A percentile compares a stretch with the other conserved stretches of the same genome.
Evolutionary conservation across 176 grass and related monocot genomes (phyloP).

Genomic region (Hordeum vulgare): DNA sequence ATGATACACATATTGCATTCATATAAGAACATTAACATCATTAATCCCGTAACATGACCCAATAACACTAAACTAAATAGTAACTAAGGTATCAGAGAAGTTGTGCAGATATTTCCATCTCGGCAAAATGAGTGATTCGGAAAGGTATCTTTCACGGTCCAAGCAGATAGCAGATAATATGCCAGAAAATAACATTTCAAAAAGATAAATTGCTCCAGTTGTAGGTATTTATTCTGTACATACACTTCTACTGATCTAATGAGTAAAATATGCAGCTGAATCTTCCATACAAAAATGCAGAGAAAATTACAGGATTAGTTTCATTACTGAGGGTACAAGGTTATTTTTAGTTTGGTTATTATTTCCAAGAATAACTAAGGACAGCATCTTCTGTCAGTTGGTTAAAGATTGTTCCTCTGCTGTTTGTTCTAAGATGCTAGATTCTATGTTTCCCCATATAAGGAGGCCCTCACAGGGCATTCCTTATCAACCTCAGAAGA

Average conservation of each 20-base stretch:
- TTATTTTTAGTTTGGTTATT: not conserved
- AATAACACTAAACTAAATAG: not conserved
- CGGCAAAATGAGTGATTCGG: not conserved
- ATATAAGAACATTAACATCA: slow-evolving; percentile 4
- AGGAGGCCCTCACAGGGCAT: slow-evolving; percentile 38
- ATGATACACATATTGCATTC: slow-evolving; percentile 7
- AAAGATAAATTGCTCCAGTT: slow-evolving; percentile 20
- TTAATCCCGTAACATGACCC: not conserved
- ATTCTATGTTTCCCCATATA: slow-evolving; percentile 89
- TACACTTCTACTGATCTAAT: slow-evolving; percentile 14
- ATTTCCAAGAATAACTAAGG: slow-evolving; percentile 32
- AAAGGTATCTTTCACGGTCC: slow-evolving; percentile 21
- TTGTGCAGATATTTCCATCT: not conserved
- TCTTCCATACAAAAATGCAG: not conserved
- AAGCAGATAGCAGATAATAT: slow-evolving; percentile 34
- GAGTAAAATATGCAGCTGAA: not conserved
- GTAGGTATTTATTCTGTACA: slow-evolving; percentile 15
- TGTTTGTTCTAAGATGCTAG: slow-evolving; percentile 59
- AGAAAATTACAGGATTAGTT: not conserved
- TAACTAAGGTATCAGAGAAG: slow-evolving; percentile 17
- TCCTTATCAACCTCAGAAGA: slow-evolving; percentile 73
- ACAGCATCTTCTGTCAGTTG: slow-evolving; percentile 43
- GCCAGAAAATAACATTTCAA: slow-evolving; percentile 23
- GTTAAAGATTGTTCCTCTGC: slow-evolving; percentile 52
- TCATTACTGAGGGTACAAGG: not conserved